Conservation (phyloP, 805 yeast species). For the Saccharomycopsis sp. region DNA sequence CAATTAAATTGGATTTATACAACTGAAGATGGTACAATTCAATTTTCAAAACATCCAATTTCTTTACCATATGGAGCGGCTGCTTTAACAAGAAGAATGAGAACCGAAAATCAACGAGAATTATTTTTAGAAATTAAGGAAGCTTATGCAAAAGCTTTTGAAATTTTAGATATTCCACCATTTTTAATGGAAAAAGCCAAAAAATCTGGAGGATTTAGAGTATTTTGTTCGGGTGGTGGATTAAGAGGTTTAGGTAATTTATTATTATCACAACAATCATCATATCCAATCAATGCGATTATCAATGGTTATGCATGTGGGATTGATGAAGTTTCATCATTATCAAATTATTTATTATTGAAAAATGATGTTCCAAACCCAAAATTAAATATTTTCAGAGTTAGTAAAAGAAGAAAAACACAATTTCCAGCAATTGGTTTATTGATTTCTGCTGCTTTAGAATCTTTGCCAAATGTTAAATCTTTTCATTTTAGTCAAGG, state of each 20-base stretch:
- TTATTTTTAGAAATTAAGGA: constrained; percentile 43
- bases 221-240: constrained; percentile 69
- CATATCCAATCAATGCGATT: constrained; percentile 60
- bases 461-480: constrained; percentile 47
- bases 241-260: constrained; percentile 60
- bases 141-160: constrained; percentile 40
- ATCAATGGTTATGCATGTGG: constrained; percentile 61
- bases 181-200: constrained; percentile 40
- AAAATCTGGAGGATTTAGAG: constrained; percentile 46
- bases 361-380: constrained; percentile 37
- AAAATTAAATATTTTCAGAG: constrained; percentile 41
- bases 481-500: constrained; percentile 65
- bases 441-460: constrained; percentile 50
- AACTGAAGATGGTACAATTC: constrained; percentile 38
- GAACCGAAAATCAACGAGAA: constrained; percentile 37
- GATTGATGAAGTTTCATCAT: constrained; percentile 37
- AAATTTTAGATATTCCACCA: constrained; percentile 41
- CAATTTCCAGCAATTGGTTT: constrained; percentile 66
- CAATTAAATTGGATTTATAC: constrained; percentile 63
- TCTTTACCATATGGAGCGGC: constrained; percentile 70
- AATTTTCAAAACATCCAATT: constrained; percentile 45
- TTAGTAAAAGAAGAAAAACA: constrained; percentile 52
- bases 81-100: constrained; percentile 45
- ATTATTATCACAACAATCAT: constrained; percentile 37
- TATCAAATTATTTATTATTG: constrained; percentile 41